These are phyloP conservation scores for Astrothelium macrocarpum DNA, from an alignment of 495 filamentous ascomycete genomes.

Conservation along the genomic window DNA sequence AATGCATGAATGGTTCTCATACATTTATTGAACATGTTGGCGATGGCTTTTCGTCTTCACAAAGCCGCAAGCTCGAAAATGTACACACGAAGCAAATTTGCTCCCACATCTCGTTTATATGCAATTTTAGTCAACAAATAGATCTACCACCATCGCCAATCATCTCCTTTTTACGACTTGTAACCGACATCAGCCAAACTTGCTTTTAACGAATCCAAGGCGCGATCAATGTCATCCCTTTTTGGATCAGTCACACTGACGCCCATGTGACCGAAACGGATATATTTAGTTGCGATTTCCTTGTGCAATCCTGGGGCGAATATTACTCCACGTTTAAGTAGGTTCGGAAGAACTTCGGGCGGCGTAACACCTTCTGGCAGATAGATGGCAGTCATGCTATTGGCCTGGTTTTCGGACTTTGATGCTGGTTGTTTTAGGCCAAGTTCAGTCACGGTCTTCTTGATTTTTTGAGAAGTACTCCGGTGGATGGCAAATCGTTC, in stretches of 20 bases:
- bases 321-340: conserved; percentile 83
- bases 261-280: conserved; percentile 89
- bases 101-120: too few relatives aligned
- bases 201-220: conserved; percentile 65
- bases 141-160: neutral
- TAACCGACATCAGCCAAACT: conserved; percentile 60
- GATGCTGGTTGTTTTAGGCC: conserved; percentile 78
- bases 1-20: neutral
- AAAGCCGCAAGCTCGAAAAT: neutral
- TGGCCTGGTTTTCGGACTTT: conserved; percentile 82
- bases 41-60: neutral
- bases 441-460: conserved; percentile 64
- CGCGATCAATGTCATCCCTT: conserved; percentile 67
- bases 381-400: conserved; percentile 96
- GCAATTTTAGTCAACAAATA: too few relatives aligned
- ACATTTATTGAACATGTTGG: neutral
- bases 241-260: conserved; percentile 67
- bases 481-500: conserved; percentile 74
- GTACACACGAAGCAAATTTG: neutral
- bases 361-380: conserved; percentile 74
- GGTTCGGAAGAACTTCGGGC: conserved; percentile 71
- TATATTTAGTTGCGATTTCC: conserved; percentile 61
- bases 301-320: conserved; percentile 95
- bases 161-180: conserved; percentile 17
- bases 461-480: conserved; percentile 67